Percentiles rank a stretch among this genome's conserved stretches.
These are phyloP conservation scores for Helminthosporium solani DNA, from an alignment of 2,329 filamentous ascomycete species.

Conservation along the genomic window DNA sequence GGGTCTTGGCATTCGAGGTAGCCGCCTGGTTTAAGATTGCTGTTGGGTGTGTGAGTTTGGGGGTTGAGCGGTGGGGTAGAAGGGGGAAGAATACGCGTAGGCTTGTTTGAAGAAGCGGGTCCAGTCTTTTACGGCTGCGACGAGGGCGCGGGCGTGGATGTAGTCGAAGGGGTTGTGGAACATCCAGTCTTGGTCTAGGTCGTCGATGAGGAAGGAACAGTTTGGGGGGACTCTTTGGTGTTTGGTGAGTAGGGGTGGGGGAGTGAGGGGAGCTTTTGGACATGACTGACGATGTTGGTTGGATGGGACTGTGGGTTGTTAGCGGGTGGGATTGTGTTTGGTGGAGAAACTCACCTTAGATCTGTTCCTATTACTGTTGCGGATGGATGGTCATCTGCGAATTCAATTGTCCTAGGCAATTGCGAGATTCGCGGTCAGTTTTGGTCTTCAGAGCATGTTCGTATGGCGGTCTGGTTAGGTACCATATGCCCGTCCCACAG, in stretches of 20 bases:
- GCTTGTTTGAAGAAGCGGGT: conserved; percentile 48
- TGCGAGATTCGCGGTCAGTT: too few relatives aligned
- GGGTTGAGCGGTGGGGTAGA: not conserved
- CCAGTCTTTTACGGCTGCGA: conserved; percentile 57
- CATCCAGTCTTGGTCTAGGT: conserved; percentile 54
- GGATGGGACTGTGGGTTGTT: conserved; percentile 24
- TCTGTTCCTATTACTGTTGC: conserved; percentile 37
- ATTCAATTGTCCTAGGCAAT: conserved; percentile 19
- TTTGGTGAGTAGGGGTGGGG: too few relatives aligned
- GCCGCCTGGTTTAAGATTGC: conserved; percentile 50
- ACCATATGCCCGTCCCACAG: conserved; percentile 38
- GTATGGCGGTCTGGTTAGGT: too few relatives aligned
- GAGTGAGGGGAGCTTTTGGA: not conserved
- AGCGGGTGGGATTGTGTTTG: not conserved
- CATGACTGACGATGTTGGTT: conserved; percentile 20
- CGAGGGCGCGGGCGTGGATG: conserved; percentile 56
- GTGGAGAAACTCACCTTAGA: conserved; percentile 27
- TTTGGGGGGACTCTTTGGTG: conserved; percentile 31
- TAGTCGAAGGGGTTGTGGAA: conserved; percentile 58
- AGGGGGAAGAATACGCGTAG: conserved; percentile 10
- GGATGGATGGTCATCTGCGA: conserved; percentile 35
- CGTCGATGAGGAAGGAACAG: conserved; percentile 39
- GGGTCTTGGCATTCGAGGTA: conserved; percentile 54
- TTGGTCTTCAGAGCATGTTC: too few relatives aligned
- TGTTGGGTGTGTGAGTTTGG: not conserved